These are phyloP conservation scores for Colletotrichum endophyticum DNA, from an alignment of 2,329 filamentous ascomycete genomes.

Conservation along the genomic window DNA sequence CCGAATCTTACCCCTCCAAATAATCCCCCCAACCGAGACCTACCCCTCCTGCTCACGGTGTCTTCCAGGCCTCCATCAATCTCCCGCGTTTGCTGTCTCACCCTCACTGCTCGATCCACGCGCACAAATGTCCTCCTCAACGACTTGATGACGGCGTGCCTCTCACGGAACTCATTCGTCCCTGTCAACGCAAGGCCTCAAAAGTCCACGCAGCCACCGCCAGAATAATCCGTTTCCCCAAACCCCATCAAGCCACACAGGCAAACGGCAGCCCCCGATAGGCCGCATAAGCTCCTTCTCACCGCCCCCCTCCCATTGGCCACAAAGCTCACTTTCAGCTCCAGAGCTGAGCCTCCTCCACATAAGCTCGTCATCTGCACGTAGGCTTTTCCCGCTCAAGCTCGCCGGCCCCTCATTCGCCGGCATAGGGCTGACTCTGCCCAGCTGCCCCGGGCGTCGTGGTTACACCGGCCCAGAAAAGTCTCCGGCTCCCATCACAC, in stretches of 20 bases:
- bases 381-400: background rate
- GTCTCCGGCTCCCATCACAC: background rate
- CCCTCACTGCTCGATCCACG: background rate
- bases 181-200: no score
- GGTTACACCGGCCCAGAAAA: background rate
- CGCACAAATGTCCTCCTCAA: background rate
- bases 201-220: background rate
- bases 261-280: background rate
- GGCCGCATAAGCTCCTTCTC: background rate
- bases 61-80: background rate
- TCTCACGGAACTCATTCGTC: no score
- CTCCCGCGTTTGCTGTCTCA: background rate
- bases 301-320: background rate
- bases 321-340: background rate
- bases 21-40: background rate
- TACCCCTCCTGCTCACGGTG: background rate
- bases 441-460: background rate
- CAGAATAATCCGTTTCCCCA: background rate
- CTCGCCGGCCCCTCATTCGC: background rate
- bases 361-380: background rate
- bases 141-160: background rate
- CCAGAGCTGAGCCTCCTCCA: conserved; percentile 4
- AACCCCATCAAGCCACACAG: background rate
- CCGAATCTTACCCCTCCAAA: background rate
- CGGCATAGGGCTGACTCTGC: background rate